phyloP scores from a whole-genome alignment of 164 flowering plant genomes.

The Kingdonia uniflora region DNA sequence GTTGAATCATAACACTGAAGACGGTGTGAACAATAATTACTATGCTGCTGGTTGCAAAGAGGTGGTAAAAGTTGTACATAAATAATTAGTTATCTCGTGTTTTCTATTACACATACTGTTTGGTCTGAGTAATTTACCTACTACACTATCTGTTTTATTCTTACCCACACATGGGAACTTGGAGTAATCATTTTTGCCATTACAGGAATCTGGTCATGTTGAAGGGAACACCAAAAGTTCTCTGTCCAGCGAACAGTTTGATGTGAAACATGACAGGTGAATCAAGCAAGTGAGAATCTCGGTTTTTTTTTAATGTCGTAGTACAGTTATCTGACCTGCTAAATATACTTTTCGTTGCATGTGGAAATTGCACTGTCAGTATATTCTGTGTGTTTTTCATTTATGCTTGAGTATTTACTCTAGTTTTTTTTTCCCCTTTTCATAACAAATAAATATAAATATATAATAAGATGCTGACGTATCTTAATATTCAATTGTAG shows the following conservation, averaged over 20 bases:
- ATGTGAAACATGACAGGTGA: conserved; percentile 62
- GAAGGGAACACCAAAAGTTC: conserved; percentile 10
- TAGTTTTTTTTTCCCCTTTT: too few relatives aligned
- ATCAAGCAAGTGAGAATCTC: conserved; percentile 45
- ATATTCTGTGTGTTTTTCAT: too few relatives aligned
- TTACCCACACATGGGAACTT: background rate
- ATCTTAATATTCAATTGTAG: too few relatives aligned
- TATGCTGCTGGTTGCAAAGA: conserved; percentile 17
- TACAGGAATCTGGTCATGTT: conserved; percentile 30
- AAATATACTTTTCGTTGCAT: background rate
- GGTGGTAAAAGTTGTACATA: conserved; percentile 21
- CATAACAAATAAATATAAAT: too few relatives aligned
- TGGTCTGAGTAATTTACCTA: too few relatives aligned
- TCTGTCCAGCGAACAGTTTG: conserved; percentile 16
- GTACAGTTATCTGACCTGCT: background rate
- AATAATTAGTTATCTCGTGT: background rate
- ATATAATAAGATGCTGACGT: too few relatives aligned
- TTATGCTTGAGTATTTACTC: too few relatives aligned
- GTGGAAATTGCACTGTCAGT: too few relatives aligned
- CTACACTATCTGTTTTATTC: background rate
- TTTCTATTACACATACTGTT: conserved; percentile 1
- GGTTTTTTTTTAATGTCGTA: conserved; percentile 7
- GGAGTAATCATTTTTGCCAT: conserved; percentile 2
- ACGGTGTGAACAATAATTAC: conserved; percentile 20
- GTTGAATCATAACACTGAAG: conserved; percentile 26